Conservation (phyloP, 2,329 filamentous ascomycete species). For the Neonectria neomacrospora region DNA sequence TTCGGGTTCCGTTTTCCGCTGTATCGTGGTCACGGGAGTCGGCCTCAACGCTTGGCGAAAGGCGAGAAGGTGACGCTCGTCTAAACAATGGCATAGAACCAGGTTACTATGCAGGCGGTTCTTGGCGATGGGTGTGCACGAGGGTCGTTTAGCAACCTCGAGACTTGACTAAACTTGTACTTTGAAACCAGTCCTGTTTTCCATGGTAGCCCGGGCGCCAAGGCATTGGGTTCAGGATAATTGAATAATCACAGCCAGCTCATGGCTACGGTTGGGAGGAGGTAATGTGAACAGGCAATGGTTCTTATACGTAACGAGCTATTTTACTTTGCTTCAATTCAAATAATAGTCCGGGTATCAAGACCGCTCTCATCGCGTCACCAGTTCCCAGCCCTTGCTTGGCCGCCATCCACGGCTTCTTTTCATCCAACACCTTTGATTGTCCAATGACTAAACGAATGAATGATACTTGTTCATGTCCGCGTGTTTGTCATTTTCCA, state of each 20-base stretch:
- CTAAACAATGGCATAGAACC: not conserved
- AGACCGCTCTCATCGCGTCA: not conserved
- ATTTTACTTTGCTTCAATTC: not conserved
- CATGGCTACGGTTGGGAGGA: not conserved
- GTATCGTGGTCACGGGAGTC: not conserved
- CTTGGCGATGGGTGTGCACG: not conserved
- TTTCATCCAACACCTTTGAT: no score
- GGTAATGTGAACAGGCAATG: not conserved
- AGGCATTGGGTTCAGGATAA: not conserved
- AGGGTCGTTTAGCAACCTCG: not conserved
- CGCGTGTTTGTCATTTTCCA: constrained; percentile 49
- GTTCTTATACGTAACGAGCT: no score
- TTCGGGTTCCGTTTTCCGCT: constrained; percentile 23
- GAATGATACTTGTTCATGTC: constrained; percentile 47
- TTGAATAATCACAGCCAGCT: not conserved
- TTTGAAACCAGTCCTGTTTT: not conserved
- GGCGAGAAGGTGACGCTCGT: not conserved
- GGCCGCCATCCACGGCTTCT: not conserved
- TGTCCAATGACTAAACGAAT: no score
- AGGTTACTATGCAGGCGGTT: not conserved
- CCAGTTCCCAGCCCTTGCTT: not conserved
- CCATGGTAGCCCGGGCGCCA: not conserved
- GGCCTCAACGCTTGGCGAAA: constrained; percentile 4
- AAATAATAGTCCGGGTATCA: not conserved
- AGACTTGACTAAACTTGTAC: not conserved